Conservation (phyloP, 495 filamentous ascomycete genomes). For the Penicillium steckii region DNA sequence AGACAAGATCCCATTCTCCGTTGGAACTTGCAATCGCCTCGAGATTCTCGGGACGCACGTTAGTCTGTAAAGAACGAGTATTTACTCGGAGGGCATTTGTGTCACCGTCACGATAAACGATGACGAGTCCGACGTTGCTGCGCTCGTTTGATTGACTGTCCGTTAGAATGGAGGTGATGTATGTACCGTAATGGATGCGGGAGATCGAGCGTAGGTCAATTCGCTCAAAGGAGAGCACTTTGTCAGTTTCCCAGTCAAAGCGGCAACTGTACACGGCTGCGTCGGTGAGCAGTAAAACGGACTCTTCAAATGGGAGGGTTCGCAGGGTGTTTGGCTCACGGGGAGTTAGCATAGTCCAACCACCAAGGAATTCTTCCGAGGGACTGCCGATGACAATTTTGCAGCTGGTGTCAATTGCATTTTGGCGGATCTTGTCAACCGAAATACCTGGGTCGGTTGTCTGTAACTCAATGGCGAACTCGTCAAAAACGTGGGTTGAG, state of each 20-base stretch:
- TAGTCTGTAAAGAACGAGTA: slow-evolving; percentile 73
- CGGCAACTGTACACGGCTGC: slow-evolving; percentile 80
- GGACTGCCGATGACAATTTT: slow-evolving; percentile 83
- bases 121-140: slow-evolving; percentile 77
- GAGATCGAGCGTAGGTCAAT: slow-evolving; percentile 71
- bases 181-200: slow-evolving; percentile 73
- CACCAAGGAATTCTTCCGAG: slow-evolving; percentile 76
- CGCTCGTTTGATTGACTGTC: slow-evolving; percentile 68
- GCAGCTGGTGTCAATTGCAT: slow-evolving; percentile 81
- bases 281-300: slow-evolving; percentile 82
- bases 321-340: slow-evolving; percentile 62
- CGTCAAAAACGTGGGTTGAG: slow-evolving; percentile 75
- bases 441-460: slow-evolving; percentile 84
- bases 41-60: slow-evolving; percentile 28
- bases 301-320: slow-evolving; percentile 75
- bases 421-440: slow-evolving; percentile 75
- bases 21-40: slow-evolving; percentile 25
- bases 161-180: slow-evolving; percentile 84
- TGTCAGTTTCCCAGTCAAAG: slow-evolving; percentile 91
- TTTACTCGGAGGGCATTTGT: slow-evolving; percentile 72
- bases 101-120: slow-evolving; percentile 69
- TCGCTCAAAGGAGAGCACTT: slow-evolving; percentile 86
- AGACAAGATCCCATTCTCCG: slow-evolving; percentile 38
- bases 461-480: slow-evolving; percentile 88
- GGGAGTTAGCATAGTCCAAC: slow-evolving; percentile 77